phyloP scores from a whole-genome alignment of 306 rosid genomes.

The Fragaria vesca region DNA sequence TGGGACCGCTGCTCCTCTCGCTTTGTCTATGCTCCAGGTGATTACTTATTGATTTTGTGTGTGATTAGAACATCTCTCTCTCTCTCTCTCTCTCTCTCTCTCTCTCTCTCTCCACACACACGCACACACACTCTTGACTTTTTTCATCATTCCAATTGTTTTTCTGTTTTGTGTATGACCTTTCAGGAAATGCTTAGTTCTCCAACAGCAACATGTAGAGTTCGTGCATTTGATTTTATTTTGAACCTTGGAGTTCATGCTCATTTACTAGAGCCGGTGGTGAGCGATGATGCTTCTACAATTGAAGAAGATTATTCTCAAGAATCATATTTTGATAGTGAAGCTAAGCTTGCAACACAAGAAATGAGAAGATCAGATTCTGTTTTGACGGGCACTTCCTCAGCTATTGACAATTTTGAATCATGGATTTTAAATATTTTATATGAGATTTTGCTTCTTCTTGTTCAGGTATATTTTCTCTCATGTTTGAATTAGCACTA shows the following conservation, averaged over 20 bases:
- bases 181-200: constrained; percentile 95
- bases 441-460: constrained; percentile 84
- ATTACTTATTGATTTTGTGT: constrained; percentile 9
- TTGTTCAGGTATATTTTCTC: constrained; percentile 76
- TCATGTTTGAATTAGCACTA: constrained; percentile 8
- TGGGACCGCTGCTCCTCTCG: constrained; percentile 92
- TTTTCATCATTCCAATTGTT: constrained; percentile 23
- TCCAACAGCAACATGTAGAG: constrained; percentile 69
- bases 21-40: constrained; percentile 98
- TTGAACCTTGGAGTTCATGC: constrained; percentile 99
- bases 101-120: background rate
- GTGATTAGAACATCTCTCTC: background rate
- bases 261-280: constrained; percentile 85
- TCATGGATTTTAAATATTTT: constrained; percentile 91
- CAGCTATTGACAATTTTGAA: constrained; percentile 74
- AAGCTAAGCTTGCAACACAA: constrained; percentile 58
- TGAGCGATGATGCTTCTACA: constrained; percentile 54
- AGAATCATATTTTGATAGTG: constrained; percentile 74
- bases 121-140: background rate
- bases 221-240: constrained; percentile 95
- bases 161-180: constrained; percentile 20
- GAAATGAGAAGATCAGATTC: constrained; percentile 53
- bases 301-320: constrained; percentile 89
- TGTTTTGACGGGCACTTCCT: constrained; percentile 40
- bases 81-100: background rate